phyloP scores from a whole-genome alignment of 305 asterid genomes.

The Solanum hybrid region DNA sequence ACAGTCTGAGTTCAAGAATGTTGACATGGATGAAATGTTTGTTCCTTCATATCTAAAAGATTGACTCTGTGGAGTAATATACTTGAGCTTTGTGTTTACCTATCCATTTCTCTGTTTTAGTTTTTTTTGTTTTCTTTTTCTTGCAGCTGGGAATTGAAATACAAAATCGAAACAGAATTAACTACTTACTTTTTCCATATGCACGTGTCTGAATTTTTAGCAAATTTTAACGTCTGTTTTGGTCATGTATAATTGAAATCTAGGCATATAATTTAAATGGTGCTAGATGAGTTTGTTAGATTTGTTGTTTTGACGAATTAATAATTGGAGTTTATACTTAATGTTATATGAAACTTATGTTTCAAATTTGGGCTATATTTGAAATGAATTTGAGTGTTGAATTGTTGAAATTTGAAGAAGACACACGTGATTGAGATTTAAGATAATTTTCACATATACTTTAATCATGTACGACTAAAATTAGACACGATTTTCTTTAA shows the following conservation, averaged over 20 bases:
- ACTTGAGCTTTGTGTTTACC: neutral
- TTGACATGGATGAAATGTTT: neutral
- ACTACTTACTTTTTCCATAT: neutral
- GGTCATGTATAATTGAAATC: neutral
- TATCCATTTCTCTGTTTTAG: neutral
- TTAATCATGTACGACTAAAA: too few relatives aligned
- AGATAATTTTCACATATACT: neutral
- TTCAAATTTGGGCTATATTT: neutral
- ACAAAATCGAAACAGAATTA: neutral
- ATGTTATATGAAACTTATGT: too few relatives aligned
- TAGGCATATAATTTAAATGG: too few relatives aligned
- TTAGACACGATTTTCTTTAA: neutral
- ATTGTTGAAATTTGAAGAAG: neutral
- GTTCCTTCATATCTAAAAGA: too few relatives aligned
- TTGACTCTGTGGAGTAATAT: neutral
- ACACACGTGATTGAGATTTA: neutral
- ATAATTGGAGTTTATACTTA: neutral
- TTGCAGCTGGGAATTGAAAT: neutral
- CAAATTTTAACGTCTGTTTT: neutral
- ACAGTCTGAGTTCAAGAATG: neutral
- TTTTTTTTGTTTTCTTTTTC: neutral
- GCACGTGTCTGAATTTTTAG: neutral
- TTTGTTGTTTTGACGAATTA: too few relatives aligned
- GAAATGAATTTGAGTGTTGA: neutral
- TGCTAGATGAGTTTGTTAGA: too few relatives aligned